These are phyloP conservation scores for Mucor sp. DNA, from an alignment of 371 early-diverging fungal genomes.

Conservation along the genomic window DNA sequence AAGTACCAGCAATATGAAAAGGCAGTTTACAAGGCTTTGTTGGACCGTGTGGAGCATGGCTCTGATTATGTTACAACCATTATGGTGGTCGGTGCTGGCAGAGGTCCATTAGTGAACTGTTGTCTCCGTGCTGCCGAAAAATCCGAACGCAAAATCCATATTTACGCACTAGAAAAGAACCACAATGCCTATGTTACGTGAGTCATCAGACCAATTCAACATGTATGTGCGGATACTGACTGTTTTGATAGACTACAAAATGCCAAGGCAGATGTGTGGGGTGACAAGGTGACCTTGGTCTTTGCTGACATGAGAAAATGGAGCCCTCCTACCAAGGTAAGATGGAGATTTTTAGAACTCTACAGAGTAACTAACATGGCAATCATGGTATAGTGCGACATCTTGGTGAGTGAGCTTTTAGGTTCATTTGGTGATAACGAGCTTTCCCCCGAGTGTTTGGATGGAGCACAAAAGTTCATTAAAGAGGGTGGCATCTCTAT, in stretches of 20 bases:
- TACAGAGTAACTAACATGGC: neutral
- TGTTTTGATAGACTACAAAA: conserved; percentile 63
- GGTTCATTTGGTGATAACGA: conserved; percentile 98
- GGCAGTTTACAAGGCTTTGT: conserved; percentile 59
- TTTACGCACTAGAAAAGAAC: conserved; percentile 95
- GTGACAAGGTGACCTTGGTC: conserved; percentile 76
- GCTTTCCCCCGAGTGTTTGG: conserved; percentile 95
- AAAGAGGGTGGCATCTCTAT: conserved; percentile 91
- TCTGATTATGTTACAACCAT: conserved; percentile 66
- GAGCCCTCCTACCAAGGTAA: conserved; percentile 72
- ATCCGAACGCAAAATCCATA: conserved; percentile 61
- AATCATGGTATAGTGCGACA: conserved; percentile 65
- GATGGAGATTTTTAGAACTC: neutral
- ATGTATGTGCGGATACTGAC: neutral
- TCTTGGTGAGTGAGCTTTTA: conserved; percentile 88
- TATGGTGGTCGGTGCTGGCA: conserved; percentile 85
- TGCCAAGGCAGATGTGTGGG: conserved; percentile 79
- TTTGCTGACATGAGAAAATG: conserved; percentile 92
- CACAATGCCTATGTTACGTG: conserved; percentile 91
- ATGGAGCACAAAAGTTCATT: conserved; percentile 86
- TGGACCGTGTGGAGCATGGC: conserved; percentile 52
- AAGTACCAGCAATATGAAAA: conserved; percentile 92
- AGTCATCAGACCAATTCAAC: conserved; percentile 11
- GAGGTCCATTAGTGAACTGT: conserved; percentile 84
- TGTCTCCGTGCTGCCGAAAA: conserved; percentile 77